A percentile compares a stretch with the other conserved stretches of the same genome.
phyloP scores from a whole-genome alignment of 1,139 yeast species.

The Geotrichum macrosporum region DNA sequence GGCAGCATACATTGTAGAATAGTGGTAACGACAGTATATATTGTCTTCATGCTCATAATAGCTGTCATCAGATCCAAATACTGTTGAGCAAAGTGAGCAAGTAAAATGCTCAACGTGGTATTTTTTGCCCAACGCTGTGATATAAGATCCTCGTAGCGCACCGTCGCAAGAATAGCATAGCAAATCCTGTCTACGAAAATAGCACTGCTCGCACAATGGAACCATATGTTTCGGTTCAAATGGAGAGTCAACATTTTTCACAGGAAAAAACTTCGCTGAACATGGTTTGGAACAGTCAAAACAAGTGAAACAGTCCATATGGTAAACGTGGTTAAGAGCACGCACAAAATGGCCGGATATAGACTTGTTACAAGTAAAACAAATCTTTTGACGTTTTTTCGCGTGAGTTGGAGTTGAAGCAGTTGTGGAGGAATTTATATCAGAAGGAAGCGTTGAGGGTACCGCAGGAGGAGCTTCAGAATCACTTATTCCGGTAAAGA shows the following conservation, averaged over 20 bases:
- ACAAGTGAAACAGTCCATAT: slow-evolving; percentile 83
- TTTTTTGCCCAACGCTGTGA: slow-evolving; percentile 86
- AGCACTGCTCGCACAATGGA: slow-evolving; percentile 89
- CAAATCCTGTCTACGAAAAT: slow-evolving; percentile 75
- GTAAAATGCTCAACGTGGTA: slow-evolving; percentile 95
- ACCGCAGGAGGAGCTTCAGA: slow-evolving; percentile 3
- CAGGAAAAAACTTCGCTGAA: slow-evolving; percentile 66
- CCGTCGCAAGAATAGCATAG: slow-evolving; percentile 79
- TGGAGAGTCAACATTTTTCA: slow-evolving; percentile 34
- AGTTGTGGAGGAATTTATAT: slow-evolving; percentile 8
- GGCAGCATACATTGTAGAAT: slow-evolving; percentile 76
- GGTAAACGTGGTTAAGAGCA: slow-evolving; percentile 75
- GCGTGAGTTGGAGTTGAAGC: slow-evolving; percentile 14
- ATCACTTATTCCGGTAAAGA: slow-evolving; percentile 5
- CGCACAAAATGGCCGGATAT: slow-evolving; percentile 81
- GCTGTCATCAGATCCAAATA: slow-evolving; percentile 88
- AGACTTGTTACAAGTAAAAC: slow-evolving; percentile 60
- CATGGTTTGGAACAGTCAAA: slow-evolving; percentile 75
- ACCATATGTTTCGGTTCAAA: slow-evolving; percentile 51
- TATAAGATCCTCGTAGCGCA: slow-evolving; percentile 88
- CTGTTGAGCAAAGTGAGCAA: slow-evolving; percentile 80
- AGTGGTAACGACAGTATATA: slow-evolving; percentile 88
- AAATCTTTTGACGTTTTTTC: slow-evolving; percentile 34
- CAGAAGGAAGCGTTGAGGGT: slow-evolving; percentile 10
- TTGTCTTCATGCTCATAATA: slow-evolving; percentile 83